phyloP scores from a whole-genome alignment of 2,329 filamentous ascomycete genomes.

The Akanthomyces uredinophilus region DNA sequence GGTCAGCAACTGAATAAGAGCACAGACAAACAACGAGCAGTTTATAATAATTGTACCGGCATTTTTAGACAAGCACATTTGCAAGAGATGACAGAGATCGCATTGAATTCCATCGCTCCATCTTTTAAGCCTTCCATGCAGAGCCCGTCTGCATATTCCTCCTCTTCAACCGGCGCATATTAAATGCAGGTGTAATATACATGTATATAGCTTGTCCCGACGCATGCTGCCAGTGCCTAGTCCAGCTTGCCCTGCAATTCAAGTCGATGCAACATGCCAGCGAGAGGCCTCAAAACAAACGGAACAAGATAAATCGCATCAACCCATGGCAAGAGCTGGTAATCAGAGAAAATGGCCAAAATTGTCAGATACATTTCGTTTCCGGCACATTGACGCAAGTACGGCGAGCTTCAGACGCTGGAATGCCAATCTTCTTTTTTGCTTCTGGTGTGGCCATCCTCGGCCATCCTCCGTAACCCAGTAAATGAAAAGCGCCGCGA shows the following conservation, averaged over 20 bases:
- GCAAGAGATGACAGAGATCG: not conserved
- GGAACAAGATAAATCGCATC: not conserved
- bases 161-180: conserved; percentile 3
- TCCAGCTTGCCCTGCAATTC: not conserved
- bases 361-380: not conserved
- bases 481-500: conserved; percentile 2
- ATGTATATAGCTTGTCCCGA: not conserved
- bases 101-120: not conserved
- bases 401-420: not conserved
- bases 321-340: not conserved
- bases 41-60: too few relatives aligned
- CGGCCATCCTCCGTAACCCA: not conserved
- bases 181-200: conserved; percentile 12
- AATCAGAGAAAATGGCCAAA: not conserved
- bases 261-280: not conserved
- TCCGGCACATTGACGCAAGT: not conserved
- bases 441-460: not conserved
- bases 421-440: not conserved
- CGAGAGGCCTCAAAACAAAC: not conserved
- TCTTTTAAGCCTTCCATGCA: not conserved
- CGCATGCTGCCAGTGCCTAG: not conserved
- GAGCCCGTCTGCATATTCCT: conserved; percentile 8
- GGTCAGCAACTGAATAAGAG: not conserved
- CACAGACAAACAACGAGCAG: too few relatives aligned
- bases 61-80: not conserved